Percentiles rank a stretch among this genome's conserved stretches.
These are phyloP conservation scores for Pezicula neosporulosa DNA, from an alignment of 2,329 filamentous ascomycete species.

Conservation along the genomic window DNA sequence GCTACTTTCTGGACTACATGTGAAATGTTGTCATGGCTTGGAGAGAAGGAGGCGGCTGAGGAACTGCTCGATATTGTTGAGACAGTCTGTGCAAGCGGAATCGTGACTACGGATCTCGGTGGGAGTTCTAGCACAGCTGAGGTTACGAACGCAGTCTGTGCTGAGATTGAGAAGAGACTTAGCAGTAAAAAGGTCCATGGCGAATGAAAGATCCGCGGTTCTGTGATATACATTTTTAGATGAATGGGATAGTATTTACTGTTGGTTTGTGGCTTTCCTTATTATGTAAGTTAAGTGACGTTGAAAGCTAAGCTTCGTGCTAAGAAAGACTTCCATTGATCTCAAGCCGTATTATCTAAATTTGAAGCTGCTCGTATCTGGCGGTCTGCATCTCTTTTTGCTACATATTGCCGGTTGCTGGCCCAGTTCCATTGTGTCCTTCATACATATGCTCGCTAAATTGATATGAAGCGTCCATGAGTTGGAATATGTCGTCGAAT, in stretches of 20 bases:
- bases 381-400: no score
- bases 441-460: slow-evolving; percentile 6
- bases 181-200: background rate
- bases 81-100: slow-evolving; percentile 44
- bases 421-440: no score
- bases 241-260: no score
- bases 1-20: slow-evolving; percentile 50
- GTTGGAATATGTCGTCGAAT: slow-evolving; percentile 11
- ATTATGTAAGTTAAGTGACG: no score
- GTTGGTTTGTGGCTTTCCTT: no score
- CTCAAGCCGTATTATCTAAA: no score
- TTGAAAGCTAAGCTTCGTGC: no score
- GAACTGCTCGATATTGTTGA: slow-evolving; percentile 48
- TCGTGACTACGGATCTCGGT: slow-evolving; percentile 49
- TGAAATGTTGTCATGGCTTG: slow-evolving; percentile 54
- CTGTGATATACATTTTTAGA: no score
- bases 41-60: slow-evolving; percentile 45
- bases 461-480: slow-evolving; percentile 16
- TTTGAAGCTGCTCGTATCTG: no score
- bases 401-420: no score
- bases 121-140: slow-evolving; percentile 3
- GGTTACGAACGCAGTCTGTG: slow-evolving; percentile 9
- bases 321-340: no score
- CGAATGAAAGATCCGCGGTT: no score
- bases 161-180: slow-evolving; percentile 4